Conservation (phyloP, 495 filamentous ascomycete species). For the Tuber magnatum region DNA sequence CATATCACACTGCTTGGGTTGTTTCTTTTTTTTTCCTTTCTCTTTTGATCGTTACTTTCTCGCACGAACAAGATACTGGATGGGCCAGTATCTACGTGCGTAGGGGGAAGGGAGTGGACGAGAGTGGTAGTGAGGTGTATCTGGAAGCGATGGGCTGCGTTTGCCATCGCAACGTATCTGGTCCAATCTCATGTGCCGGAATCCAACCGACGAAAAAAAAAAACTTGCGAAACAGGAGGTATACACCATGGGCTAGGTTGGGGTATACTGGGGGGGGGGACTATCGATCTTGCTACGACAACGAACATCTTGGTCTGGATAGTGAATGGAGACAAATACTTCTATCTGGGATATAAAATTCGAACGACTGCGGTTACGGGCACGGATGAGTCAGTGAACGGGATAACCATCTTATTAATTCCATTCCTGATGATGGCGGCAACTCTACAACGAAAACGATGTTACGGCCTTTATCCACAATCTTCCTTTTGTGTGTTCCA, state of each 20-base stretch:
- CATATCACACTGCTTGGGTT: conserved; percentile 24
- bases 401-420: background rate
- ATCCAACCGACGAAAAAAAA: background rate
- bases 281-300: conserved; percentile 12
- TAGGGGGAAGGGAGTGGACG: conserved; percentile 15
- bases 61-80: conserved; percentile 3
- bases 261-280: conserved; percentile 14
- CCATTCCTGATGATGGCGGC: conserved; percentile 5
- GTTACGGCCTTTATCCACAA: conserved; percentile 7
- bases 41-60: conserved; percentile 26
- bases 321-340: background rate
- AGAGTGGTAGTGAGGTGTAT: conserved; percentile 4
- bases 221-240: background rate
- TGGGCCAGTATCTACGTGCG: conserved; percentile 19
- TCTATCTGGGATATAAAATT: background rate
- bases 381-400: background rate
- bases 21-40: conserved; percentile 19
- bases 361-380: background rate
- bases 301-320: conserved; percentile 1
- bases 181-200: background rate
- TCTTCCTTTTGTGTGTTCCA: background rate
- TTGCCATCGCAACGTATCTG: conserved; percentile 4
- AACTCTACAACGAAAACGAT: conserved; percentile 15
- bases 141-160: conserved; percentile 1
- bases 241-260: conserved; percentile 7